phyloP scores from a whole-genome alignment of 1,284 basidiomycete genomes.

The Naganishia albida region DNA sequence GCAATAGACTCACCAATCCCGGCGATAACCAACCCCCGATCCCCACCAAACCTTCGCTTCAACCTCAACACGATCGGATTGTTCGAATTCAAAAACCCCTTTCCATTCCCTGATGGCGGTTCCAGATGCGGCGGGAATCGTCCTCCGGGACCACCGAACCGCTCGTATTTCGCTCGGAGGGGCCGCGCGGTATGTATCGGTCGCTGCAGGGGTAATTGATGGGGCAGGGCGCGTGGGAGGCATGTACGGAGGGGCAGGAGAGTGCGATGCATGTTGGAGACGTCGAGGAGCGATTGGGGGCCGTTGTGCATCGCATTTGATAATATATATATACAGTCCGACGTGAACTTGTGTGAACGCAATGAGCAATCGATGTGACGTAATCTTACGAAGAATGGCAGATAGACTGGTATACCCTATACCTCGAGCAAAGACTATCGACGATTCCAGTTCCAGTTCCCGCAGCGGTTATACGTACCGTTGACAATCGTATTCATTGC shows the following conservation, averaged over 20 bases:
- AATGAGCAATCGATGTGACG: neutral
- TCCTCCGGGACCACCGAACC: constrained; percentile 37
- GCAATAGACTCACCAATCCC: constrained; percentile 11
- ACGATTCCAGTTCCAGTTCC: too few relatives aligned
- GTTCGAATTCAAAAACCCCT: constrained; percentile 4
- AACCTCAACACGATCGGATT: constrained; percentile 40
- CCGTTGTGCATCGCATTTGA: too few relatives aligned
- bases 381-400: neutral
- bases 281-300: too few relatives aligned
- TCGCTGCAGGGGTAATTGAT: neutral
- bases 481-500: neutral
- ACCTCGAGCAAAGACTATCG: too few relatives aligned
- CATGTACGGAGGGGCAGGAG: neutral
- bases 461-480: too few relatives aligned
- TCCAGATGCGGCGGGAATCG: constrained; percentile 4
- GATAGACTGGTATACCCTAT: too few relatives aligned
- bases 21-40: constrained; percentile 44
- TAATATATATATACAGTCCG: too few relatives aligned
- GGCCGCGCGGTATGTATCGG: constrained; percentile 33
- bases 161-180: constrained; percentile 41
- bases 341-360: too few relatives aligned
- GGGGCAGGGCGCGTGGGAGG: neutral
- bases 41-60: constrained; percentile 46
- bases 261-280: constrained; percentile 3
- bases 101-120: constrained; percentile 48